Evolutionary conservation across 306 rosid genomes (phyloP), one percentile per base, ranked within the genome.

Genomic region (Corylus heterophylla): DNA sequence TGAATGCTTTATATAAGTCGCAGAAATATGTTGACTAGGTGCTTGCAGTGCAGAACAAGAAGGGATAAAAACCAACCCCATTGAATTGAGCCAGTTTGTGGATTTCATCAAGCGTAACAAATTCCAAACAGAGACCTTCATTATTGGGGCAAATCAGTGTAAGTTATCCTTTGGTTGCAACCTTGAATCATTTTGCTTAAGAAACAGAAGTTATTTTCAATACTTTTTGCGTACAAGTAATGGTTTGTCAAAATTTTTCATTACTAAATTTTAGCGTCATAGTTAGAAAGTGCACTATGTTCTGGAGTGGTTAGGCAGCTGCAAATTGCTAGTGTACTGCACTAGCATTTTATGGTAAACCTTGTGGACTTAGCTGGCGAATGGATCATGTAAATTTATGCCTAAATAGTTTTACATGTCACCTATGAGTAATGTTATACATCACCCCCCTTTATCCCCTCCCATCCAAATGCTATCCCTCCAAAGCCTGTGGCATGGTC

Each of bases 41-140:
- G 51, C 79, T 78, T 87, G 75, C 83, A 89, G 88, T 48, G 97
- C 91, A n/a, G 93, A 83, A 78, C 88, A 88, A 87, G 91, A 85
- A 84, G 91, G 97, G 61, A 90, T 83, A 44, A 75, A 80, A 74
- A 87, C 63, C 75, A 80, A 77, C 69, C 87, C 91, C 54, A 83
- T 87, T 54, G 90, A 87, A 55, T 73, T 86, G 85, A 75, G 71
- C 64, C 87, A 83, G 69, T 81, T 88, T 48, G 62, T 85, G 22
- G 89, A 86, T 67, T 88, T 87, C 83, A 83, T 86, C 74, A 88
- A 78, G 79, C 83, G 86, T 31, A 78, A 85, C 78, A 86, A 80
- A 73, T 89, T 89, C 73, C 93, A 69, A 79, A 87, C 84, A 5
- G 86, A 89, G 73, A 81, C 78, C 87, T 90, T 88, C 88, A 81